Evolutionary conservation across 1,139 yeast genomes (phyloP), one percentile per base, ranked within the genome.

Genomic region (Eremothecium gossypii): DNA sequence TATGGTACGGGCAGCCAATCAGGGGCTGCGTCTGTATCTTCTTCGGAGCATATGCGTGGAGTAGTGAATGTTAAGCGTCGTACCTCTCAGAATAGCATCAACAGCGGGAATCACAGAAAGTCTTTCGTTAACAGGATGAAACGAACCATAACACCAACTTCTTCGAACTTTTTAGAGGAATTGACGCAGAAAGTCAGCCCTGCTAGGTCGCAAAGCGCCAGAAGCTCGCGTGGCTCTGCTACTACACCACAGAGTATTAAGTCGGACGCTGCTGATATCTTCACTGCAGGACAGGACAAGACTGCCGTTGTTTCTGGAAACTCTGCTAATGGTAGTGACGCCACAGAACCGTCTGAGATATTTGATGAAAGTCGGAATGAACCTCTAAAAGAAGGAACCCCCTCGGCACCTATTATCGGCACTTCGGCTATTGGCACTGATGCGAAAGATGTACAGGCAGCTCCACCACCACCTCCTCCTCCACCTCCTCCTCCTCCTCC

Each of bases 131-230:
- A 57, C 30, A 49, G 64, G 13, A 46, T 61, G 45, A 60, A 55
- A 39, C 54, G 44, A 36, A 48, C 58, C 7, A 30, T 32, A 4
- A 26, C 33, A 8, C 41, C 45, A n/a, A 49, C 54, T 8, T 10
- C 41, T 11, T 34, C 39, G 5, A 12, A 20, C 4, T 79, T 76
- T 59, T 66, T 81, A 49, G 68, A 71, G 41, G 87, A 81, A 51
- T 65, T 80, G 47, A 68, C 74, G 17, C 61, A 70, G 8, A 78
- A 75, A 52, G 80, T 78, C 8, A 63, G 46, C 7, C 51, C 45
- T 26, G 40, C 49, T n/a, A 38, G 23, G 23, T 17, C 23, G 23
- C 23, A 17, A 17, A 17, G 23, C 23, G 23, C 23, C 23, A 17
- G 23, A 17, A 17, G 23, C 23, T 17, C 23, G 23, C 23, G 23